A percentile compares a stretch with the other conserved stretches of the same genome.
Evolutionary conservation across 2,329 filamentous ascomycete genomes (phyloP).

Genomic region (Teratosphaeria gauchensis): DNA sequence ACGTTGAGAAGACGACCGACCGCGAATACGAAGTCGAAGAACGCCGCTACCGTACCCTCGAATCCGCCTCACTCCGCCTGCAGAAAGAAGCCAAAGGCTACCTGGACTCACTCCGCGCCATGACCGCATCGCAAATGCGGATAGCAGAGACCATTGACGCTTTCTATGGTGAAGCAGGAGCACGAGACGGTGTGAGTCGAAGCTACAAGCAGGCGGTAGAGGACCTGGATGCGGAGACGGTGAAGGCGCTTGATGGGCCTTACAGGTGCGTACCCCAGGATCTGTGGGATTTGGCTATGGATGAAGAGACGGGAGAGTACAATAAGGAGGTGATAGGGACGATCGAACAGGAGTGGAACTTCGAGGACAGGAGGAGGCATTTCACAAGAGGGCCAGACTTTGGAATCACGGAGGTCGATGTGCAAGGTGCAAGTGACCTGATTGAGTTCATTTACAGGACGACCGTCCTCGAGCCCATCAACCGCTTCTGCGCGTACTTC

Average conservation of each 20-base stretch:
- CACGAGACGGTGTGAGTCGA: slow-evolving; percentile 86
- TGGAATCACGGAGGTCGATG: not conserved
- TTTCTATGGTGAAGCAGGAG: slow-evolving; percentile 94
- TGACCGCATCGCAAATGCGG: slow-evolving; percentile 98
- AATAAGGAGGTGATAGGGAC: slow-evolving; percentile 9
- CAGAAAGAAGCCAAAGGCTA: slow-evolving; percentile 99
- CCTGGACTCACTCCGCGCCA: slow-evolving; percentile 89
- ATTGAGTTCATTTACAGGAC: slow-evolving; percentile 44
- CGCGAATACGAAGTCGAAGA: slow-evolving; percentile 93
- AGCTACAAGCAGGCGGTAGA: slow-evolving; percentile 98
- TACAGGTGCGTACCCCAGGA: slow-evolving; percentile 53
- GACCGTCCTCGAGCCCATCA: slow-evolving; percentile 91
- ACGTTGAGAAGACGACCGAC: slow-evolving; percentile 97
- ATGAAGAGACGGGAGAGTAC: slow-evolving; percentile 10
- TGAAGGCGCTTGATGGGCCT: slow-evolving; percentile 93
- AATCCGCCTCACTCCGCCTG: slow-evolving; percentile 79
- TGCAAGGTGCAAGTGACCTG: slow-evolving; percentile 14
- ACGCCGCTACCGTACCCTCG: slow-evolving; percentile 95
- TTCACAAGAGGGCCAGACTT: slow-evolving; percentile 4
- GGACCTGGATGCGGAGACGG: slow-evolving; percentile 93
- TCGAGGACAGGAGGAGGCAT: slow-evolving; percentile 13
- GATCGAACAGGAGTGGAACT: slow-evolving; percentile 22
- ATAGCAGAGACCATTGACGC: slow-evolving; percentile 99
- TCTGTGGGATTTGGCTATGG: slow-evolving; percentile 7
- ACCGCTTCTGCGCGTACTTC: slow-evolving; percentile 94